Percentiles rank a stretch among this genome's conserved stretches.
Conservation (phyloP, 495 filamentous ascomycete species). For the Xanthoparmelia taractica region DNA sequence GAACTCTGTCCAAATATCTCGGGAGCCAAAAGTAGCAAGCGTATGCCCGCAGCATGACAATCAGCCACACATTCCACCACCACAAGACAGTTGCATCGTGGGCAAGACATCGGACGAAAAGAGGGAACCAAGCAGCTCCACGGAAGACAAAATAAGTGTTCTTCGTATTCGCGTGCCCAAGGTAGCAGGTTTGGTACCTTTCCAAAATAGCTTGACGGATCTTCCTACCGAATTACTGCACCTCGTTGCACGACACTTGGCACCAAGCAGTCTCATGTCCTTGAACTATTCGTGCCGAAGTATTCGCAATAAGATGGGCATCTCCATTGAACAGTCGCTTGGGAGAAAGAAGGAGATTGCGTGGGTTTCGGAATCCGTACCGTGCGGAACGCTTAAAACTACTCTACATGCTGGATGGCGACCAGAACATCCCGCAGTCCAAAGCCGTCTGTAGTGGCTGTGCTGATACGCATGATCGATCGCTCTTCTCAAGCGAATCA, state of each 20-base stretch:
- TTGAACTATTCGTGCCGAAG: neutral
- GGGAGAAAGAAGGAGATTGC: neutral
- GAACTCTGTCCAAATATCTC: no score
- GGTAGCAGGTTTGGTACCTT: no score
- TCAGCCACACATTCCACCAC: no score
- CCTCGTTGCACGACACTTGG: neutral
- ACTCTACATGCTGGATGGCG: neutral
- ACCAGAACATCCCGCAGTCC: neutral
- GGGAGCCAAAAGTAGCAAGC: no score
- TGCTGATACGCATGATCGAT: neutral
- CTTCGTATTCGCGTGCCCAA: no score
- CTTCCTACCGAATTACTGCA: neutral
- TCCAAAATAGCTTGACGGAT: no score
- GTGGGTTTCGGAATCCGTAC: neutral
- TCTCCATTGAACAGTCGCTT: neutral
- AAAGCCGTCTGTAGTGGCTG: slow-evolving; percentile 1
- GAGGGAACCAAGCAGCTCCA: no score
- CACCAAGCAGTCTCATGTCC: neutral
- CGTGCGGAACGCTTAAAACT: neutral
- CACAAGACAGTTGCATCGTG: no score
- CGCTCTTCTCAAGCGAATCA: neutral
- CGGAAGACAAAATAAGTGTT: no score
- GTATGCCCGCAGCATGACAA: no score
- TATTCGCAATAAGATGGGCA: neutral
- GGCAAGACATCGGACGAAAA: no score